Base-by-base conservation (phyloP, 1,139 yeast genomes). In the Debaryomycetaceae sp. region DNA sequence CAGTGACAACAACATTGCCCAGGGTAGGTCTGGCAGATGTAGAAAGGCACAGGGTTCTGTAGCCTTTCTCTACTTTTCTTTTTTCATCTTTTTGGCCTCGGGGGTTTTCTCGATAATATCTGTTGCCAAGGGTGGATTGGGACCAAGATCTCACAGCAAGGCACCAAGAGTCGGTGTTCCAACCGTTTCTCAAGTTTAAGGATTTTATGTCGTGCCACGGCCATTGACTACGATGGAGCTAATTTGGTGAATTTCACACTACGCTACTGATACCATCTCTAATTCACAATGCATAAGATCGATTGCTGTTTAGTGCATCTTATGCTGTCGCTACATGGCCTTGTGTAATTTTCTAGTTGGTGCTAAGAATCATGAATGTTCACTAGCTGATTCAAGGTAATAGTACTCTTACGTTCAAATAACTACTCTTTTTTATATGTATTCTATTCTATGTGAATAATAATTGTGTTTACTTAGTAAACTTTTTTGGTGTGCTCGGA, bases 1-100 rank as follows among this genome's bases (percentile, higher is more conserved):
- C 54, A 74, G 81, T 56, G 39, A 55, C 56, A 89, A 91, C 78
- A 70, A 68, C 52, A 79, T 90, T 55, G 68, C 85, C 53, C 91
- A 88, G 73, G 95, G 96, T 54, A 76, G 84, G 39, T 56, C 71
- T 27, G 85, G 80, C 58, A 83, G 97, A 77, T 93, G 99, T 77
- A 88, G 97, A 79, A 84, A 87, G 75, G 93, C 96, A 48, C 98
- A 93, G 77, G 96, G 96, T 52, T 72, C 88, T 36, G 80, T 80
- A 58, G 96, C 96, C 51, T 93, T 93, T 85, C 80, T 90, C 62
- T 93, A 82, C 85, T 84, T 93, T 68, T 77, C 95, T 49, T 83
- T 86, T 76, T 82, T 84, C 63, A 71, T 85, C 65, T 85, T 88
- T 65, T 69, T 89, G 56, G 87, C 78, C 60, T 80, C 91, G 50